phyloP scores from a whole-genome alignment of 805 yeast species.

The Pichia phayaonensis region DNA sequence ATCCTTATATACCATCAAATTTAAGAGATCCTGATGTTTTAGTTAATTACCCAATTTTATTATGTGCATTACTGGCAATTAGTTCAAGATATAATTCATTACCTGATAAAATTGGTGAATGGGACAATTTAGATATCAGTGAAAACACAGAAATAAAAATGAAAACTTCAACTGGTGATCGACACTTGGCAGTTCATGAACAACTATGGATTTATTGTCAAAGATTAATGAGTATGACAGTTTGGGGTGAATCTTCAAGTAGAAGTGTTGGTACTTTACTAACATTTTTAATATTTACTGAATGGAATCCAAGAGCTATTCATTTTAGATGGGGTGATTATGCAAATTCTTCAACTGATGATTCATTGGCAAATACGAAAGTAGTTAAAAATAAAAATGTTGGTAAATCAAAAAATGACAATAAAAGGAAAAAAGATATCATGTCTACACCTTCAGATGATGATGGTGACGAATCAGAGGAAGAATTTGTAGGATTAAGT shows the following conservation, averaged over 20 bases:
- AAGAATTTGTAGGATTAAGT: constrained; percentile 63
- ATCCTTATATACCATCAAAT: constrained; percentile 77
- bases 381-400: constrained; percentile 11
- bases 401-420: not conserved
- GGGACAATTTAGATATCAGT: constrained; percentile 6
- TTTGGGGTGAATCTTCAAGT: constrained; percentile 91
- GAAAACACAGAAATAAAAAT: constrained; percentile 3
- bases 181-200: constrained; percentile 62
- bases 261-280: constrained; percentile 80
- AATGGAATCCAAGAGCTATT: constrained; percentile 94
- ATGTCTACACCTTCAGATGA: not conserved
- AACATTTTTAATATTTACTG: constrained; percentile 78
- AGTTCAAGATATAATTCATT: constrained; percentile 70
- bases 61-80: constrained; percentile 76
- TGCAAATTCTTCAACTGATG: constrained; percentile 55
- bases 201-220: constrained; percentile 81
- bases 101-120: constrained; percentile 28
- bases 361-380: constrained; percentile 9
- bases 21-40: constrained; percentile 58
- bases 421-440: not conserved
- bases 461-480: constrained; percentile 34
- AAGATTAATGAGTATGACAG: constrained; percentile 70
- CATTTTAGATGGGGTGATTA: constrained; percentile 85
- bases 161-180: constrained; percentile 10
- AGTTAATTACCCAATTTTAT: constrained; percentile 71